Evolutionary conservation across 768 basidiomycete species (phyloP).

Genomic region (Punctularia strigosozonata): DNA sequence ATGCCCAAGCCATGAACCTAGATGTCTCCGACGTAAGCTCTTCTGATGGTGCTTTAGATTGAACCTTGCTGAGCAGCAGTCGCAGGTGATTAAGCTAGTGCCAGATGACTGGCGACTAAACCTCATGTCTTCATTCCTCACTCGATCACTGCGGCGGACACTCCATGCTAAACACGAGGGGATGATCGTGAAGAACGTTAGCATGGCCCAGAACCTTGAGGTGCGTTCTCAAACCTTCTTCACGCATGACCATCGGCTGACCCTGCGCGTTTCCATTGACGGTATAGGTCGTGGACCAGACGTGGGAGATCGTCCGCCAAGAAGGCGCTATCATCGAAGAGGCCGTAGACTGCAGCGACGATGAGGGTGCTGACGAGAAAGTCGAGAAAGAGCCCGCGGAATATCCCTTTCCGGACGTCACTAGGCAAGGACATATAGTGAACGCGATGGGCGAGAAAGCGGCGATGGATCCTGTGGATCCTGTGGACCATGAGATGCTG

Average conservation of each 20-base stretch:
- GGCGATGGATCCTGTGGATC: no score
- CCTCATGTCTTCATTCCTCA: constrained; percentile 63
- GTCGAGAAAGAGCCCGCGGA: constrained; percentile 13
- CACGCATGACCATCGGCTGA: neutral
- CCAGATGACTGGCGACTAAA: constrained; percentile 70
- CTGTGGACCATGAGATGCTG: no score
- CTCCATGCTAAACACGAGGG: constrained; percentile 62
- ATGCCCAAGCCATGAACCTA: constrained; percentile 70
- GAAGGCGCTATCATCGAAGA: constrained; percentile 64
- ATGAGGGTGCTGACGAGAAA: constrained; percentile 16
- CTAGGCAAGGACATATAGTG: no score
- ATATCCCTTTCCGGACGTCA: no score
- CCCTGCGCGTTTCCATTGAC: constrained; percentile 13
- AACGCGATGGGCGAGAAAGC: no score
- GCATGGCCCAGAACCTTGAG: constrained; percentile 69
- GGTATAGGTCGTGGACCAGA: constrained; percentile 48
- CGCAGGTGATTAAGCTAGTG: constrained; percentile 52
- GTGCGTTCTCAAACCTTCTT: constrained; percentile 20
- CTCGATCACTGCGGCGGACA: constrained; percentile 66
- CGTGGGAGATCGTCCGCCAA: constrained; percentile 46
- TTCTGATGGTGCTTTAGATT: neutral
- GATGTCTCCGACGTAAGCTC: constrained; percentile 62
- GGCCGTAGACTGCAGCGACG: constrained; percentile 31
- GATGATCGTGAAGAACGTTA: constrained; percentile 67
- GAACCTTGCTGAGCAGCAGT: neutral